A percentile compares a stretch with the other conserved stretches of the same genome.
Conservation (phyloP, 805 yeast species). For the Cyberlindnera saturnus region DNA sequence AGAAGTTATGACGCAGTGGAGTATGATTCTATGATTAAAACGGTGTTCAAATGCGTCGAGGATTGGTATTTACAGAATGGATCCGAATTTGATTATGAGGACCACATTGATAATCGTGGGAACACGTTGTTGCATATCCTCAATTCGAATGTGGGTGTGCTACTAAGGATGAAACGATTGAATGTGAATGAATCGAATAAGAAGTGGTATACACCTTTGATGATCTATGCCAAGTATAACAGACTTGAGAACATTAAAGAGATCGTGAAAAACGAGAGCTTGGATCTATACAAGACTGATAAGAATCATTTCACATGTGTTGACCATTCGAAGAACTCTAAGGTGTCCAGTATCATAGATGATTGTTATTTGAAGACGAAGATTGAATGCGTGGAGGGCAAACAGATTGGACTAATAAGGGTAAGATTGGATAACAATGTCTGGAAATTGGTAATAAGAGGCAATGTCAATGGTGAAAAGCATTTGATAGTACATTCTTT, state of each 20-base stretch:
- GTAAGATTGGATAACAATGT: slow-evolving; percentile 26
- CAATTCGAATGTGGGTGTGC: slow-evolving; percentile 38
- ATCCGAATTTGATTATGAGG: slow-evolving; percentile 37
- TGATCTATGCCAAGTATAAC: slow-evolving; percentile 64
- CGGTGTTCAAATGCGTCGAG: slow-evolving; percentile 38
- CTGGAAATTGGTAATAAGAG: slow-evolving; percentile 26
- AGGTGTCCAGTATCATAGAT: slow-evolving; percentile 32
- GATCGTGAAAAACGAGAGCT: slow-evolving; percentile 43
- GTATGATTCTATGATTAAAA: slow-evolving; percentile 44
- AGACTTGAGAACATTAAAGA: slow-evolving; percentile 51
- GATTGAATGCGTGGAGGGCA: slow-evolving; percentile 18
- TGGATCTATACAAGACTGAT: slow-evolving; percentile 35
- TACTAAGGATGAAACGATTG: slow-evolving; percentile 32
- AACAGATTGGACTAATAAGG: slow-evolving; percentile 29
- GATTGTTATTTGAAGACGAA: slow-evolving; percentile 15
- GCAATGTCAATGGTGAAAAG: slow-evolving; percentile 6
- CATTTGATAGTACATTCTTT: slow-evolving; percentile 24
- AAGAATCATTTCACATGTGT: slow-evolving; percentile 30
- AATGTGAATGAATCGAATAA: slow-evolving; percentile 58
- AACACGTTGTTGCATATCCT: slow-evolving; percentile 75
- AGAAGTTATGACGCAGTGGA: slow-evolving; percentile 74
- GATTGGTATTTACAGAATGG: slow-evolving; percentile 33
- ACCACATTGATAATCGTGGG: slow-evolving; percentile 68
- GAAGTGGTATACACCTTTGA: slow-evolving; percentile 61
- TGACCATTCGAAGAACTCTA: slow-evolving; percentile 39